Percentiles rank a stretch among this genome's conserved stretches.
These are phyloP conservation scores for Coemansia erecta DNA, from an alignment of 192 early-diverging fungal genomes.

Conservation along the genomic window DNA sequence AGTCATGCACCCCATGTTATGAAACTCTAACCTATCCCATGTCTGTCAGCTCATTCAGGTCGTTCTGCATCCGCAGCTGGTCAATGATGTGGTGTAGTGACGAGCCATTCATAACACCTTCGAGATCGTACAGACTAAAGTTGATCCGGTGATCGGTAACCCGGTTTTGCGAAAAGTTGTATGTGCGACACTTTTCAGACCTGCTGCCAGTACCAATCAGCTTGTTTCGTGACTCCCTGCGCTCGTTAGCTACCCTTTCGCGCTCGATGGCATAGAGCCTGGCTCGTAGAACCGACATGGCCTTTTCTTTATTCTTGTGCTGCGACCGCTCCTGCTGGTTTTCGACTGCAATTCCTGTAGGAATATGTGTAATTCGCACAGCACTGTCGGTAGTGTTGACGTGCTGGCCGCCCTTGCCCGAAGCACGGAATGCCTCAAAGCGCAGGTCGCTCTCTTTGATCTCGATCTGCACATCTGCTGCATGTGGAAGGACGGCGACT, in stretches of 20 bases:
- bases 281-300: constrained; percentile 78
- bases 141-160: constrained; percentile 83
- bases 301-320: constrained; percentile 84
- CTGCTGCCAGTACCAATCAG: constrained; percentile 70
- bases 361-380: constrained; percentile 89
- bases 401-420: constrained; percentile 87
- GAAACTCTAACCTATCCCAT: constrained; percentile 9
- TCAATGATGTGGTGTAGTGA: constrained; percentile 47
- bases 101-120: constrained; percentile 60
- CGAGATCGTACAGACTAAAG: constrained; percentile 67
- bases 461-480: constrained; percentile 68
- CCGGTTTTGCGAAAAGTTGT: constrained; percentile 77
- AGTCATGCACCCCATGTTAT: background rate
- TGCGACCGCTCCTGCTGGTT: constrained; percentile 96
- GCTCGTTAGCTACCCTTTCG: constrained; percentile 55
- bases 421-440: constrained; percentile 72
- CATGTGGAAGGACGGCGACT: constrained; percentile 74
- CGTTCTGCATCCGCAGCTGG: constrained; percentile 53
- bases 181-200: constrained; percentile 81
- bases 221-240: constrained; percentile 60
- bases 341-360: constrained; percentile 81
- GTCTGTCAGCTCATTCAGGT: constrained; percentile 48
- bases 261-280: constrained; percentile 74
- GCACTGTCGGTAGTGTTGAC: constrained; percentile 96
- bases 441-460: constrained; percentile 66